Evolutionary conservation across 2,329 filamentous ascomycete genomes (phyloP).

Genomic region (Colletotrichum cereale): DNA sequence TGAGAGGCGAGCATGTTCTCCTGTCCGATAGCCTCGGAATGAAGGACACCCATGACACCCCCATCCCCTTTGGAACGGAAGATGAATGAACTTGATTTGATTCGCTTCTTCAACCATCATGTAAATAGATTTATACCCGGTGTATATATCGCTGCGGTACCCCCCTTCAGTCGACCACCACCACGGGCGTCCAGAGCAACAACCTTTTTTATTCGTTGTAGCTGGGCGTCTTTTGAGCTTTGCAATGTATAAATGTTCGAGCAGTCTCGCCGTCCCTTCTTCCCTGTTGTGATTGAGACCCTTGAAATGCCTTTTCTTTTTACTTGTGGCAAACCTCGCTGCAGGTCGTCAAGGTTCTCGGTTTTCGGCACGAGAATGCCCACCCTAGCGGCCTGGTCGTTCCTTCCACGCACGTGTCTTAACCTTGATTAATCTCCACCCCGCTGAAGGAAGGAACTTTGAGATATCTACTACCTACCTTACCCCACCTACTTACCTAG

Average conservation of each 20-base stretch:
- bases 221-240: constrained; percentile 26
- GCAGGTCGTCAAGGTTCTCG: neutral
- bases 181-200: constrained; percentile 12
- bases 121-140: constrained; percentile 39
- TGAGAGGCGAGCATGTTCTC: neutral
- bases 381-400: neutral
- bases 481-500: no score
- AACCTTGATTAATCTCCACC: neutral
- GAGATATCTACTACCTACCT: no score
- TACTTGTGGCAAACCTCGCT: neutral
- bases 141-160: constrained; percentile 37
- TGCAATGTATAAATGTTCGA: constrained; percentile 35
- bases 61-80: neutral
- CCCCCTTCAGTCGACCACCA: constrained; percentile 23
- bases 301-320: neutral
- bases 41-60: neutral
- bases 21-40: neutral
- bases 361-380: neutral
- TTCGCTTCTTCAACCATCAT: constrained; percentile 34
- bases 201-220: constrained; percentile 20
- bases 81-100: constrained; percentile 18
- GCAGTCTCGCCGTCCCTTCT: neutral
- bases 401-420: neutral
- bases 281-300: neutral
- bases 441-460: neutral